These are phyloP conservation scores for Spathaspora gorwiae DNA, from an alignment of 805 yeast genomes.

Conservation along the genomic window DNA sequence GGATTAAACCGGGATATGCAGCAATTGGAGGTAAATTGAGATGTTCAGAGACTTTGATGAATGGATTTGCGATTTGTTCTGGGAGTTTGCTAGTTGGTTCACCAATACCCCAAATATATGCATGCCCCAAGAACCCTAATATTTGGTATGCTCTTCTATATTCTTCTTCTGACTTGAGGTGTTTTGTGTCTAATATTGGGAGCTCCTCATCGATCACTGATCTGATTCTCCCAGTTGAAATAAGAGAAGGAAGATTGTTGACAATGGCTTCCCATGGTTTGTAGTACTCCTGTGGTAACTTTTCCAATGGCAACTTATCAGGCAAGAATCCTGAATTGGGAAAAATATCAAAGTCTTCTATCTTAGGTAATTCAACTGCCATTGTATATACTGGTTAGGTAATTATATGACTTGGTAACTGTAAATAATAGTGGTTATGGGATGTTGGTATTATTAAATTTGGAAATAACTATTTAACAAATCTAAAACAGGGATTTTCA, in stretches of 20 bases:
- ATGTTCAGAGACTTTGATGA: constrained; percentile 50
- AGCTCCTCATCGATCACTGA: constrained; percentile 54
- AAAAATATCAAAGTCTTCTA: constrained; percentile 67
- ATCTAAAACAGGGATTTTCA: too few species aligned
- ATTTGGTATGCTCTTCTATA: constrained; percentile 77
- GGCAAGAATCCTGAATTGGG: constrained; percentile 78
- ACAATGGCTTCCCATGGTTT: constrained; percentile 75
- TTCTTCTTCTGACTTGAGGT: constrained; percentile 44
- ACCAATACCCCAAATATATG: constrained; percentile 82
- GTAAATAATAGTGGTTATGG: too few species aligned
- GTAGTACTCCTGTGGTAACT: constrained; percentile 59
- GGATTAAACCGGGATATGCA: constrained; percentile 79
- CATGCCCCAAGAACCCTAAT: constrained; percentile 77
- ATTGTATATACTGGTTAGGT: neutral
- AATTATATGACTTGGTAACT: too few species aligned
- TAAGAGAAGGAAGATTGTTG: constrained; percentile 63
- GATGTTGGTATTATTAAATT: too few species aligned
- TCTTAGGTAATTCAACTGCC: constrained; percentile 10
- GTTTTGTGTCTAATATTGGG: constrained; percentile 50
- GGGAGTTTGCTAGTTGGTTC: constrained; percentile 64
- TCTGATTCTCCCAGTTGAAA: constrained; percentile 62
- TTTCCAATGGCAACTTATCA: constrained; percentile 52
- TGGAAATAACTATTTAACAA: too few species aligned
- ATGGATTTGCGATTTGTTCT: constrained; percentile 62
- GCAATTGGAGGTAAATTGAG: constrained; percentile 81